A percentile compares a stretch with the other conserved stretches of the same genome.
Conservation (phyloP, 2,329 filamentous ascomycete species). For the Paraphoma chrysanthemicola region DNA sequence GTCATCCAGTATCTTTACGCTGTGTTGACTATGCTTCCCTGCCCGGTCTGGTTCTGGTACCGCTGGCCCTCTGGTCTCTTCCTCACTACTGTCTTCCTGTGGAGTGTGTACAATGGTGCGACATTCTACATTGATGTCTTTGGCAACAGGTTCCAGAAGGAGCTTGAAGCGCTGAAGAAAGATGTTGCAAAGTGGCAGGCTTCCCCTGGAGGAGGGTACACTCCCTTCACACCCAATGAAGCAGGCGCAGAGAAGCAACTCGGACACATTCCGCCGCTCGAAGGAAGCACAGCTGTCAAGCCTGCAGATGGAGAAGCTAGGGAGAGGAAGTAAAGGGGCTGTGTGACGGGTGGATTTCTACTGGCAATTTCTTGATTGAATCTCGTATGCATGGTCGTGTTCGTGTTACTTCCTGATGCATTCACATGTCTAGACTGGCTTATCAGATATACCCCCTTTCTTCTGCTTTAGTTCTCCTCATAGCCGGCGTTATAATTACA, state of each 20-base stretch:
- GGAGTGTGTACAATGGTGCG: conserved; percentile 96
- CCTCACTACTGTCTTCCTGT: conserved; percentile 82
- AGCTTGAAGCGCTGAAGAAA: conserved; percentile 84
- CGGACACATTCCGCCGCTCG: conserved; percentile 38
- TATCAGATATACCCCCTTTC: conserved; percentile 30
- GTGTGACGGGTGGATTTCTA: background rate
- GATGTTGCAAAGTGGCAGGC: conserved; percentile 89
- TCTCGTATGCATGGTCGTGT: background rate
- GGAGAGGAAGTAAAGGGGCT: conserved; percentile 17
- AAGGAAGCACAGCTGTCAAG: conserved; percentile 34
- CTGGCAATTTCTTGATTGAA: background rate
- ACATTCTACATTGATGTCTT: conserved; percentile 99
- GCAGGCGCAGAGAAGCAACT: conserved; percentile 29
- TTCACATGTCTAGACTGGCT: conserved; percentile 20
- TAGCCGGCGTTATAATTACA: background rate
- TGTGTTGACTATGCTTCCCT: conserved; percentile 90
- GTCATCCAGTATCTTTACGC: conserved; percentile 92
- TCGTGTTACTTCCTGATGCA: conserved; percentile 1
- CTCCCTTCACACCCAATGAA: conserved; percentile 33
- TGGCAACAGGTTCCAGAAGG: conserved; percentile 94
- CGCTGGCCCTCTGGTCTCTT: conserved; percentile 80
- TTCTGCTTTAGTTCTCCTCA: conserved; percentile 1
- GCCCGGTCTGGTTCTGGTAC: conserved; percentile 93
- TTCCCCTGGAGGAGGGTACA: conserved; percentile 34
- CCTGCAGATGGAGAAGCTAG: conserved; percentile 22